phyloP scores from a whole-genome alignment of 805 yeast genomes.

The Kuraishia capsulata region DNA sequence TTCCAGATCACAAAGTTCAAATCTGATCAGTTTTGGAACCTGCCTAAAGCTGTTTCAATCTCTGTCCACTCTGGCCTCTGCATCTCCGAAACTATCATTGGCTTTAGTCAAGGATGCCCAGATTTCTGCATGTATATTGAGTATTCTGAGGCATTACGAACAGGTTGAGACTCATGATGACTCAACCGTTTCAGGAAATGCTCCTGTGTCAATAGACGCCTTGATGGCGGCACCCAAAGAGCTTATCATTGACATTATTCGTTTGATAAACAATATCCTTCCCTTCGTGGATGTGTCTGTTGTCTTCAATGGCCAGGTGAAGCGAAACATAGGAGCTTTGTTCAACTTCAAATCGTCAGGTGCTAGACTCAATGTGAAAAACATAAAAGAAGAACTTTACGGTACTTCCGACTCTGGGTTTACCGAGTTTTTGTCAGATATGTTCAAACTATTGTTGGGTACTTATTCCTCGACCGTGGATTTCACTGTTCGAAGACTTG shows the following conservation, averaged over 20 bases:
- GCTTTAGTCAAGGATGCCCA: conserved; percentile 37
- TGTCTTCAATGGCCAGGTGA: not conserved
- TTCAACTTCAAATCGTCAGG: not conserved
- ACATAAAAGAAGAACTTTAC: not conserved
- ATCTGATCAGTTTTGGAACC: conserved; percentile 24
- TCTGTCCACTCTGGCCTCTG: conserved; percentile 30
- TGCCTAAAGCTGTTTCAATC: conserved; percentile 35
- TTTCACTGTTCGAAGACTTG: conserved; percentile 48
- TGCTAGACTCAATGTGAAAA: not conserved
- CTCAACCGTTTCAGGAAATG: no score
- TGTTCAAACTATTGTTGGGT: conserved; percentile 47
- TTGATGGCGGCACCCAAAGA: conserved; percentile 68
- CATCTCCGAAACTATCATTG: conserved; percentile 32
- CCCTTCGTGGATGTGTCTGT: conserved; percentile 30
- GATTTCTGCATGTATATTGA: conserved; percentile 35
- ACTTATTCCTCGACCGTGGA: conserved; percentile 71
- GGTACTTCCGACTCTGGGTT: conserved; percentile 4
- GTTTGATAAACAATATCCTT: conserved; percentile 45
- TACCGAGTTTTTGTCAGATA: conserved; percentile 28
- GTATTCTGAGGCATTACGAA: conserved; percentile 25
- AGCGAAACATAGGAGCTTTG: conserved; percentile 19
- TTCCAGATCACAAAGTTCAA: conserved; percentile 9
- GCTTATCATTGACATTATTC: conserved; percentile 43
- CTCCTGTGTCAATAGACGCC: conserved; percentile 48
- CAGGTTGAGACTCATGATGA: no score